phyloP scores from a whole-genome alignment of 116 monocot genomes.

The Phalaenopsis hybrid region DNA sequence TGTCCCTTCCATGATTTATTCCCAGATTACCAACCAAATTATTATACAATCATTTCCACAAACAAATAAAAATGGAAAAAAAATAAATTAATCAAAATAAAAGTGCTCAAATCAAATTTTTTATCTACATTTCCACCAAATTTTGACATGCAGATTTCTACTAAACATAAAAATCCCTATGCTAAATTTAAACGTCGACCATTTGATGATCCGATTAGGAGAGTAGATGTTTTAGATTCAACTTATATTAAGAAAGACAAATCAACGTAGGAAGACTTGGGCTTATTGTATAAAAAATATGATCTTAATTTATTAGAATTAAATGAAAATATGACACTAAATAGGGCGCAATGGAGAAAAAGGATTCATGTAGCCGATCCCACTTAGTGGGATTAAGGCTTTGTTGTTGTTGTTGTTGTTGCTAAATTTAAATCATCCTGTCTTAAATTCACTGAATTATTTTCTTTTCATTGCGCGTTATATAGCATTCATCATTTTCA shows the following conservation, averaged over 20 bases:
- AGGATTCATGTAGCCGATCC: too few species aligned
- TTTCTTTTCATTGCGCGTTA: not conserved
- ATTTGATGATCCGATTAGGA: too few species aligned
- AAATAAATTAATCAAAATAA: not conserved
- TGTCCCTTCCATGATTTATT: not conserved
- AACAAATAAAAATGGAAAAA: not conserved
- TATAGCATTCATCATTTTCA: not conserved
- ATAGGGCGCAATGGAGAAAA: too few species aligned
- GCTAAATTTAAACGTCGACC: not conserved
- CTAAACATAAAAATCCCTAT: not conserved
- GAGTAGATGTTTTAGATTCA: too few species aligned
- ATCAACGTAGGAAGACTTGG: too few species aligned
- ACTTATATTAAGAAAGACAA: too few species aligned
- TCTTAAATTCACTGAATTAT: not conserved
- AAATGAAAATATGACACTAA: too few species aligned
- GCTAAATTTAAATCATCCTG: not conserved
- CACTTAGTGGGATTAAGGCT: too few species aligned
- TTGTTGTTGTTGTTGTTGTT: too few species aligned
- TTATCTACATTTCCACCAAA: not conserved
- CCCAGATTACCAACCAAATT: not conserved
- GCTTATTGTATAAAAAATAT: too few species aligned
- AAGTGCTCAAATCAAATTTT: not conserved
- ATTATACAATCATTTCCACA: not conserved
- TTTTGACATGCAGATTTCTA: not conserved
- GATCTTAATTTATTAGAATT: too few species aligned